phyloP scores from a whole-genome alignment of 169 alveolate species.

The Babesia ovis region DNA sequence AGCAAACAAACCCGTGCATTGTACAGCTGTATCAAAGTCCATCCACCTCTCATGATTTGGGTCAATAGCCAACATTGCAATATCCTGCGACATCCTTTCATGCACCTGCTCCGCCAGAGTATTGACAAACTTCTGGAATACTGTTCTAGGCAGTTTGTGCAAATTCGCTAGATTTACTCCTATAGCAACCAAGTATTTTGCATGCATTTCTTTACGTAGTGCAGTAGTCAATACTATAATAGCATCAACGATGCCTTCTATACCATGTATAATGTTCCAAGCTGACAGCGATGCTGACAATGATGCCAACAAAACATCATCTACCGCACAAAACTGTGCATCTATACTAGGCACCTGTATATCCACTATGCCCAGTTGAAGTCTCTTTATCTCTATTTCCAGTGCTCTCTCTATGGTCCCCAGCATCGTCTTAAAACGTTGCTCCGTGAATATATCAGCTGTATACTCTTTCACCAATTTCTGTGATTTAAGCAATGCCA shows the following conservation, averaged over 20 bases:
- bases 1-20: slow-evolving; percentile 13
- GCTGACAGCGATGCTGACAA: slow-evolving; percentile 42
- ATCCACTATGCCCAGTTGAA: slow-evolving; percentile 37
- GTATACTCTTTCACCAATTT: slow-evolving; percentile 2
- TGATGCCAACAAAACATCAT: slow-evolving; percentile 47
- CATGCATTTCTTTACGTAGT: slow-evolving; percentile 9
- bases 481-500: slow-evolving; percentile 35
- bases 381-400: slow-evolving; percentile 23
- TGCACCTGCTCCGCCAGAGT: slow-evolving; percentile 28
- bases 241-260: slow-evolving; percentile 43
- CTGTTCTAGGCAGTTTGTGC: slow-evolving; percentile 42
- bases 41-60: slow-evolving; percentile 9
- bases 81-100: background rate
- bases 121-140: slow-evolving; percentile 24
- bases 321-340: slow-evolving; percentile 33
- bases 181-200: slow-evolving; percentile 32
- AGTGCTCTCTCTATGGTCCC: slow-evolving; percentile 33
- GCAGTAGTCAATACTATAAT: slow-evolving; percentile 19
- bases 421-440: slow-evolving; percentile 29
- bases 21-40: slow-evolving; percentile 36
- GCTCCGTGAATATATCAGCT: slow-evolving; percentile 50
- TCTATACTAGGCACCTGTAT: slow-evolving; percentile 17
- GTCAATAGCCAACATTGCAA: slow-evolving; percentile 19
- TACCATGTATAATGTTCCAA: slow-evolving; percentile 38
- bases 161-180: slow-evolving; percentile 29